Conservation (phyloP, 2,329 filamentous ascomycete genomes). For the Cordyceps cateniannulata region DNA sequence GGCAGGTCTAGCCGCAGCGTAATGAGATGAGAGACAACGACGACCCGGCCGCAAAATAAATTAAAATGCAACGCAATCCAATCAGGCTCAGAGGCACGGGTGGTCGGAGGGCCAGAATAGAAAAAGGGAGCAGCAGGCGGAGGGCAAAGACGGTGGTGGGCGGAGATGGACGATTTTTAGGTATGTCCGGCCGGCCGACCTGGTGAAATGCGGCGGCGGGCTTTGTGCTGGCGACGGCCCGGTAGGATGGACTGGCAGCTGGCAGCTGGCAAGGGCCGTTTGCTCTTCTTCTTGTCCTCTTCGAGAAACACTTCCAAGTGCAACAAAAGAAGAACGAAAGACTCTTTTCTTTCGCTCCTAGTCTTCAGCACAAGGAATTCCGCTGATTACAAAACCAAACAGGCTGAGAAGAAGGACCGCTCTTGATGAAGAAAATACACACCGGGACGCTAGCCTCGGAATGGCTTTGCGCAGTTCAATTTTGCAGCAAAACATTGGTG, state of each 20-base stretch:
- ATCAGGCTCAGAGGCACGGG: not conserved
- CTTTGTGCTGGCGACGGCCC: slow-evolving; percentile 7
- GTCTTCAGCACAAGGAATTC: not conserved
- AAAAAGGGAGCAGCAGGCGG: not conserved
- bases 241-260: not conserved
- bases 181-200: slow-evolving; percentile 2
- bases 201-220: not conserved
- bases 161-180: slow-evolving; percentile 7
- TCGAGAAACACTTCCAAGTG: not conserved
- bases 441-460: not conserved
- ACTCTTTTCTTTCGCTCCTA: not conserved
- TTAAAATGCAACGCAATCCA: not conserved
- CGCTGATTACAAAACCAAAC: not conserved
- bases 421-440: not conserved
- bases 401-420: not conserved
- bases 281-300: not conserved
- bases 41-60: not conserved
- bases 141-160: not conserved
- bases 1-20: not conserved
- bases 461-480: not conserved
- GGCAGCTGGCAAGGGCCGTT: not conserved
- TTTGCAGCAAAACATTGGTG: slow-evolving; percentile 1
- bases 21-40: not conserved
- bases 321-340: not conserved
- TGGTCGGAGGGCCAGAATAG: not conserved